These are phyloP conservation scores for Auxenochlorella pyrenoidosa DNA, from an alignment of 139 green algal species.

Conservation along the genomic window DNA sequence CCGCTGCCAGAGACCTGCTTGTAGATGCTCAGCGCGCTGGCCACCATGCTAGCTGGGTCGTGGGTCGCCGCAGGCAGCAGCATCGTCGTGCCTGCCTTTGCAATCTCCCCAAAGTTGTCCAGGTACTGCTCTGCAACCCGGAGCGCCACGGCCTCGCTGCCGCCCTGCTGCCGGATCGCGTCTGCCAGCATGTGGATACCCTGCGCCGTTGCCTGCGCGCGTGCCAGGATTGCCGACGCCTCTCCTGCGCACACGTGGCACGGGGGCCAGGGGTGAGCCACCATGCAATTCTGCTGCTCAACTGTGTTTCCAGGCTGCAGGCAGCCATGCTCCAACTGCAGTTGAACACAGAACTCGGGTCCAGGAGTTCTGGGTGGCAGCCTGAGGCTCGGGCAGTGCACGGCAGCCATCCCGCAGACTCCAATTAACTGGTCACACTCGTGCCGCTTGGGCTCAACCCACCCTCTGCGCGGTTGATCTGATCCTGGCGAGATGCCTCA, in stretches of 20 bases:
- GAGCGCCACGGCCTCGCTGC: slow-evolving; percentile 72
- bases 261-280: neutral
- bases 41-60: slow-evolving; percentile 89
- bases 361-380: too few species aligned
- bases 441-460: neutral
- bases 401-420: too few species aligned
- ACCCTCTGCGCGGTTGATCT: slow-evolving; percentile 89
- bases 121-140: slow-evolving; percentile 83
- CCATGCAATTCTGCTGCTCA: neutral
- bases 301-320: neutral
- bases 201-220: slow-evolving; percentile 74
- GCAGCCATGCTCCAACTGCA: neutral
- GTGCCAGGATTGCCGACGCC: slow-evolving; percentile 72
- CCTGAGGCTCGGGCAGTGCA: too few species aligned
- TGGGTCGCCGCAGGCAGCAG: slow-evolving; percentile 76
- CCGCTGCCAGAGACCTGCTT: slow-evolving; percentile 18
- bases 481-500: slow-evolving; percentile 78
- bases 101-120: slow-evolving; percentile 85
- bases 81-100: slow-evolving; percentile 91
- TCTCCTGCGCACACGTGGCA: slow-evolving; percentile 44
- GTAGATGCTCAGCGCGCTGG: slow-evolving; percentile 42
- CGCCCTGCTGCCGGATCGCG: slow-evolving; percentile 63
- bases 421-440: too few species aligned
- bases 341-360: neutral
- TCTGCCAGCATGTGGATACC: slow-evolving; percentile 71